Conservation (phyloP, 2,329 filamentous ascomycete species). For the Diaporthe destruens region DNA sequence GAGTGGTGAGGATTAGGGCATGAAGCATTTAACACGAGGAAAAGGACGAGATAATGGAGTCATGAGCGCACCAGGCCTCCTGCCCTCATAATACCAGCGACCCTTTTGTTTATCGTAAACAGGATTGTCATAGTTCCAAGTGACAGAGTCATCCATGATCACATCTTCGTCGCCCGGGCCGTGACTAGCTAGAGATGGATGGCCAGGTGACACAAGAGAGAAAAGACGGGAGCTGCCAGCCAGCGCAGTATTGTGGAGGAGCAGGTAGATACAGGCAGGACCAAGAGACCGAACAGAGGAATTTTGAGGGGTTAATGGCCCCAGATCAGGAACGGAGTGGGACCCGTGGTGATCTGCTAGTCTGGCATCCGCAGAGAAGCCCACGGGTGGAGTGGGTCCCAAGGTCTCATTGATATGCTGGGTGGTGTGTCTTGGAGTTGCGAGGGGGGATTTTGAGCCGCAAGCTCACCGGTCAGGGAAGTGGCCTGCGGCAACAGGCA, state of each 20-base stretch:
- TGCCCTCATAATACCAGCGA: constrained; percentile 34
- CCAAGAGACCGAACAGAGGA: not conserved
- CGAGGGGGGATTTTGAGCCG: constrained; percentile 37
- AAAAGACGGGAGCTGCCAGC: not conserved
- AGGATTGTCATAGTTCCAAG: constrained; percentile 26
- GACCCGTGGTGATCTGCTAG: constrained; percentile 19
- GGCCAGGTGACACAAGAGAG: constrained; percentile 1
- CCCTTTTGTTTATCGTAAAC: constrained; percentile 29
- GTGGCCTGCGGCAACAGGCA: constrained; percentile 3
- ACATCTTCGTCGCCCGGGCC: constrained; percentile 29
- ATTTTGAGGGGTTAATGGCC: constrained; percentile 7
- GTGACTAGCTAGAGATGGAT: not conserved
- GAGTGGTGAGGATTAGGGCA: constrained; percentile 3
- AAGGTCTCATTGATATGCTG: constrained; percentile 29
- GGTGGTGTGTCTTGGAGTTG: constrained; percentile 10
- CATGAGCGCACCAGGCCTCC: constrained; percentile 28
- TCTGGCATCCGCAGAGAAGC: constrained; percentile 16
- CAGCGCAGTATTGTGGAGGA: too few relatives aligned
- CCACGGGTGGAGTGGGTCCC: constrained; percentile 18
- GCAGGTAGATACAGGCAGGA: not conserved
- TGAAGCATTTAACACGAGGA: not conserved
- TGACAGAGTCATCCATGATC: constrained; percentile 25
- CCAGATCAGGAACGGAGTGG: constrained; percentile 17
- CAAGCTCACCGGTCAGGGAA: constrained; percentile 30
- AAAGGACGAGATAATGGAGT: not conserved